Evolutionary conservation across 352 stramenopile genomes (phyloP).

Genomic region (Hyphochytrium catenoides): DNA sequence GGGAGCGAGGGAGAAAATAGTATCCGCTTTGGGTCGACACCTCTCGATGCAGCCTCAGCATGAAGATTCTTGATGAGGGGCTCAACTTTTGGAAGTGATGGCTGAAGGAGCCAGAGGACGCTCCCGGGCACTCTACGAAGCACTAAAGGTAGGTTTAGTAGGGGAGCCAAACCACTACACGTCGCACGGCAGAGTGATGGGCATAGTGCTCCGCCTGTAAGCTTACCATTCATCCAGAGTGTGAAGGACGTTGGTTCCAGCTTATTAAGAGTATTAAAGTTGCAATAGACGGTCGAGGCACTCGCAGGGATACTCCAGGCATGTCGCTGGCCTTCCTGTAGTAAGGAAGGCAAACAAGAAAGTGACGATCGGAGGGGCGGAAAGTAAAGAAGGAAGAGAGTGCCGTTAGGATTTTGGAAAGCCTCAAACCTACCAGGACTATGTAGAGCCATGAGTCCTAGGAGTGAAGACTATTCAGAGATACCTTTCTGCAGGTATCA

Average conservation of each 20-base stretch:
- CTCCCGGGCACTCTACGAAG: constrained; percentile 9
- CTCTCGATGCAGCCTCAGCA: constrained; percentile 26
- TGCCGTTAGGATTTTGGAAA: too few species aligned
- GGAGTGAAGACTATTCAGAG: too few species aligned
- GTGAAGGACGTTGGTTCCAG: constrained; percentile 17
- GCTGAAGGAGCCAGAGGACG: constrained; percentile 17
- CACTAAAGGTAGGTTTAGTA: too few species aligned
- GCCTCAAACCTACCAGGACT: too few species aligned
- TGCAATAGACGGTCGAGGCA: constrained; percentile 14
- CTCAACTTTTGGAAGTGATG: constrained; percentile 1
- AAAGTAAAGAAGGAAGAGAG: too few species aligned
- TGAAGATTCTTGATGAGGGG: constrained; percentile 17
- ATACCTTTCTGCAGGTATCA: too few species aligned
- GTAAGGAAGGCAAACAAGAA: constrained; percentile 18
- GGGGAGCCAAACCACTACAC: too few species aligned
- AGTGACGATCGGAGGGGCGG: too few species aligned
- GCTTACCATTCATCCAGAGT: constrained; percentile 18
- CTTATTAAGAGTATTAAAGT: constrained; percentile 34
- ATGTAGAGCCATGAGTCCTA: too few species aligned
- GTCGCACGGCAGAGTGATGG: too few species aligned
- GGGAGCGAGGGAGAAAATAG: constrained; percentile 28
- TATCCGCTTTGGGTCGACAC: constrained; percentile 28
- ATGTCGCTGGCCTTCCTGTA: constrained; percentile 4
- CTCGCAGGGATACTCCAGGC: background rate
- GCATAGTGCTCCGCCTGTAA: too few species aligned